These are phyloP conservation scores for Ceratobasidium sp. DNA, from an alignment of 1,284 basidiomycete genomes.

Conservation along the genomic window DNA sequence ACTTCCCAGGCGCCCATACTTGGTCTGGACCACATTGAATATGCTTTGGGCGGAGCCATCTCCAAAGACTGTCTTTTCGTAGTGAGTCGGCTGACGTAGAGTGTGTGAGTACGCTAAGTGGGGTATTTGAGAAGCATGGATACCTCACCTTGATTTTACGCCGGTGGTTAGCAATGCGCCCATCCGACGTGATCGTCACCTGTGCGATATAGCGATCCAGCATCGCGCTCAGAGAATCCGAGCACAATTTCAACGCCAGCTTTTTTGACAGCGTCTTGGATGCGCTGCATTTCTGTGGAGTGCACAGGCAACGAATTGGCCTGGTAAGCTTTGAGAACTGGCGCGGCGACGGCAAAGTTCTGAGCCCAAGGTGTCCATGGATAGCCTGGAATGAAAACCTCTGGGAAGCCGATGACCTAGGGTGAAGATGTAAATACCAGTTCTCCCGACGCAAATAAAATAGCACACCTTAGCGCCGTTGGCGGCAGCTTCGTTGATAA, in stretches of 20 bases:
- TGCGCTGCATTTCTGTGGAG: slow-evolving; percentile 57
- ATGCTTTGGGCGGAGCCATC: slow-evolving; percentile 51
- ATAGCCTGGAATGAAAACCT: slow-evolving; percentile 52
- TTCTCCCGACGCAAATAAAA: slow-evolving; percentile 55
- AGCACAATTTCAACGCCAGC: slow-evolving; percentile 55
- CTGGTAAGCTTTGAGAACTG: slow-evolving; percentile 54
- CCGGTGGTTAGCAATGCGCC: slow-evolving; percentile 56
- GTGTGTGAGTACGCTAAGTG: not conserved
- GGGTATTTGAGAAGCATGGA: not conserved
- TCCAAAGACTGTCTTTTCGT: slow-evolving; percentile 55
- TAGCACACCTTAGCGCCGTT: slow-evolving; percentile 57
- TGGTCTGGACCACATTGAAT: slow-evolving; percentile 49
- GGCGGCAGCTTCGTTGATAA: slow-evolving; percentile 55
- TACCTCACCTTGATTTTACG: slow-evolving; percentile 56
- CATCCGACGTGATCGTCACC: slow-evolving; percentile 55
- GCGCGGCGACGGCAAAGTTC: slow-evolving; percentile 52
- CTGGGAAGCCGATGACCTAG: slow-evolving; percentile 16
- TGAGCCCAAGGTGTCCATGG: slow-evolving; percentile 58
- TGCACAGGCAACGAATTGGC: slow-evolving; percentile 56
- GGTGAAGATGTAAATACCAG: not conserved
- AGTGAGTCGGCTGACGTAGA: slow-evolving; percentile 12
- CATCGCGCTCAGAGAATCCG: slow-evolving; percentile 57
- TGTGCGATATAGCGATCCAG: slow-evolving; percentile 56
- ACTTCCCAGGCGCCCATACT: slow-evolving; percentile 55
- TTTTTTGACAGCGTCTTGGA: slow-evolving; percentile 55